Percentiles rank a stretch among this genome's conserved stretches.
phyloP scores from a whole-genome alignment of 2,329 filamentous ascomycete genomes.

The Didymosphaeria variabile region DNA sequence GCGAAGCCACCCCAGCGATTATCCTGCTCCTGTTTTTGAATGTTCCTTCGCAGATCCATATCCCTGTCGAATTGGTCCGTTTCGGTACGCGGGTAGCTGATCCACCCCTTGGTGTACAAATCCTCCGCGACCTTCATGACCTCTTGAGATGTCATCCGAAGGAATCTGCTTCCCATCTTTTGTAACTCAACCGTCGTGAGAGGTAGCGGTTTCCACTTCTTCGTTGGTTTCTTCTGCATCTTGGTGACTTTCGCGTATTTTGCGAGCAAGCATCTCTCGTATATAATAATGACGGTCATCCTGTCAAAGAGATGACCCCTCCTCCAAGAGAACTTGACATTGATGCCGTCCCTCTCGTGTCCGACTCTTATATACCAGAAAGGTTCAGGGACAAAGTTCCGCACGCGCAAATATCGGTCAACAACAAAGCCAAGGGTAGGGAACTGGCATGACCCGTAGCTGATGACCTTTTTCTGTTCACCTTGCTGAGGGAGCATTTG shows the following conservation, averaged over 20 bases:
- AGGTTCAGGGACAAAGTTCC: conserved; percentile 88
- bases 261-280: conserved; percentile 82
- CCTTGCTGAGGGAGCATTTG: conserved; percentile 71
- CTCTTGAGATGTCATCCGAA: conserved; percentile 88
- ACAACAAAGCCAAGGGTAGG: conserved; percentile 97
- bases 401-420: conserved; percentile 91
- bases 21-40: conserved; percentile 85
- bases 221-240: conserved; percentile 89
- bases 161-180: conserved; percentile 88
- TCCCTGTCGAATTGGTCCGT: conserved; percentile 93
- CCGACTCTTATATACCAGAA: conserved; percentile 94
- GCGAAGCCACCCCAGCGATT: conserved; percentile 82
- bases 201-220: conserved; percentile 92
- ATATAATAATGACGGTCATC: conserved; percentile 79
- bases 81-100: conserved; percentile 97
- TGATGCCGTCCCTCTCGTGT: conserved; percentile 78
- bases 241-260: conserved; percentile 82
- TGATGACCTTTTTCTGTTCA: conserved; percentile 70
- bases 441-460: conserved; percentile 97
- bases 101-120: conserved; percentile 93
- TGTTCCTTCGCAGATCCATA: conserved; percentile 81
- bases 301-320: conserved; percentile 88
- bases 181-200: conserved; percentile 96
- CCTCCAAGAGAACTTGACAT: conserved; percentile 85
- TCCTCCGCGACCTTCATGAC: conserved; percentile 88